phyloP scores from a whole-genome alignment of 345 rosid species.

The Noccaea bulbosa region DNA sequence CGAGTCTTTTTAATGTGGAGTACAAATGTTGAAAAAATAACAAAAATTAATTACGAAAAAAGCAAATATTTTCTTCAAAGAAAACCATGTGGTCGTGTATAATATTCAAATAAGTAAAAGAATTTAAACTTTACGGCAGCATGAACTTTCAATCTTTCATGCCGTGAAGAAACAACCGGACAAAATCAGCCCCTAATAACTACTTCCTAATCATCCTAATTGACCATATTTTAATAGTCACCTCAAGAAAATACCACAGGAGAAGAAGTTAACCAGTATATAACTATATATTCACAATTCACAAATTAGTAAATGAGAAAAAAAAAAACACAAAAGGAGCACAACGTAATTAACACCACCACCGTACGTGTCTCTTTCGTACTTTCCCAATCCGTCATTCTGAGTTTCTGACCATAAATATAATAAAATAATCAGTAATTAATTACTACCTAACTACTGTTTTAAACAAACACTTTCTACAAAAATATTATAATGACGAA shows the following conservation, averaged over 20 bases:
- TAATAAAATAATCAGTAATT: neutral
- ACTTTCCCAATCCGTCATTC: constrained; percentile 19
- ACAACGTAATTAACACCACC: constrained; percentile 22
- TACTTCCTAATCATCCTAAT: constrained; percentile 17
- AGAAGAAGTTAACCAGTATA: no score
- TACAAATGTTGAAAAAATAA: no score
- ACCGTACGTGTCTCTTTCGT: constrained; percentile 42
- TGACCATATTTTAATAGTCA: constrained; percentile 6
- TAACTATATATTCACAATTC: no score
- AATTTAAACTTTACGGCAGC: neutral
- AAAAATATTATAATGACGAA: constrained; percentile 29
- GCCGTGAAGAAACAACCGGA: constrained; percentile 20
- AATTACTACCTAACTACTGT: constrained; percentile 1
- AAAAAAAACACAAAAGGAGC: neutral
- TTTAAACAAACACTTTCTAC: constrained; percentile 11
- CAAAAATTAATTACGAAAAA: neutral
- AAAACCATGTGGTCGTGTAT: constrained; percentile 16
- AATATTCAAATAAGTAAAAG: constrained; percentile 8
- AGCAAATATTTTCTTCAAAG: neutral
- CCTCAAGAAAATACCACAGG: neutral
- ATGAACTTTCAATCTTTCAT: constrained; percentile 17
- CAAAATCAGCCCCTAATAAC: constrained; percentile 17
- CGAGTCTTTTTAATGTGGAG: no score
- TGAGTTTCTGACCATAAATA: neutral
- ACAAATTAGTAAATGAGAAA: neutral